These are phyloP conservation scores for Bipolaris gigantea DNA, from an alignment of 2,329 filamentous ascomycete genomes.

Conservation along the genomic window DNA sequence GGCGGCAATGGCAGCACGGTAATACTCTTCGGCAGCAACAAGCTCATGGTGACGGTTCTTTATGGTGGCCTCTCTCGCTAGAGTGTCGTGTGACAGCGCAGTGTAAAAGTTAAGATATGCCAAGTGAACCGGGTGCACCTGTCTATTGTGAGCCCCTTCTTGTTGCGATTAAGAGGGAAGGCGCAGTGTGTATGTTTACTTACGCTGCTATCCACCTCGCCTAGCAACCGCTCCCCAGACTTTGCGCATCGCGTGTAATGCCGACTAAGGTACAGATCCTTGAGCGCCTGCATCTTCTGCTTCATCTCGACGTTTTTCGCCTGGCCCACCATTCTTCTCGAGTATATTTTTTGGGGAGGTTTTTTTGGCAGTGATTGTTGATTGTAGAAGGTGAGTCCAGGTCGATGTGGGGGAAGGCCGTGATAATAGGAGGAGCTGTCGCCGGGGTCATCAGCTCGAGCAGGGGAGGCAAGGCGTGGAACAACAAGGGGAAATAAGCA, in stretches of 20 bases:
- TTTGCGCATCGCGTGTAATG: slow-evolving; percentile 44
- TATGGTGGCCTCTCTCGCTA: slow-evolving; percentile 40
- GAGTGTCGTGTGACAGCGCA: slow-evolving; percentile 42
- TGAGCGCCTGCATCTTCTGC: slow-evolving; percentile 32
- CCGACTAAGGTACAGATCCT: slow-evolving; percentile 37
- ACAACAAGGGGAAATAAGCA: slow-evolving; percentile 1
- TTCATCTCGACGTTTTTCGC: slow-evolving; percentile 25
- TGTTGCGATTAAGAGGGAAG: neutral
- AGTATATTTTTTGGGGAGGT: neutral
- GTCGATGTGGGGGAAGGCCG: slow-evolving; percentile 8
- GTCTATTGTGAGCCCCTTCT: slow-evolving; percentile 1
- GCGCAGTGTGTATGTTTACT: neutral
- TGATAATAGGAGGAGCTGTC: neutral
- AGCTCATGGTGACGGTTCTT: slow-evolving; percentile 36
- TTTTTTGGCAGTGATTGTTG: slow-evolving; percentile 1
- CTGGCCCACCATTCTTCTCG: slow-evolving; percentile 19
- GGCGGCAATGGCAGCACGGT: slow-evolving; percentile 33
- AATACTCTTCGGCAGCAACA: slow-evolving; percentile 41
- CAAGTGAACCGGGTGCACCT: slow-evolving; percentile 42
- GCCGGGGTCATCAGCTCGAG: slow-evolving; percentile 8
- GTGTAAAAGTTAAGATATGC: slow-evolving; percentile 45
- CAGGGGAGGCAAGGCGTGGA: neutral
- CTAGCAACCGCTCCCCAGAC: slow-evolving; percentile 29
- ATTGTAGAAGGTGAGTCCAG: slow-evolving; percentile 6
- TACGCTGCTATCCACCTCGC: slow-evolving; percentile 28